Evolutionary conservation across 2,329 filamentous ascomycete genomes (phyloP).

Genomic region (Trichoderma semiorbis): DNA sequence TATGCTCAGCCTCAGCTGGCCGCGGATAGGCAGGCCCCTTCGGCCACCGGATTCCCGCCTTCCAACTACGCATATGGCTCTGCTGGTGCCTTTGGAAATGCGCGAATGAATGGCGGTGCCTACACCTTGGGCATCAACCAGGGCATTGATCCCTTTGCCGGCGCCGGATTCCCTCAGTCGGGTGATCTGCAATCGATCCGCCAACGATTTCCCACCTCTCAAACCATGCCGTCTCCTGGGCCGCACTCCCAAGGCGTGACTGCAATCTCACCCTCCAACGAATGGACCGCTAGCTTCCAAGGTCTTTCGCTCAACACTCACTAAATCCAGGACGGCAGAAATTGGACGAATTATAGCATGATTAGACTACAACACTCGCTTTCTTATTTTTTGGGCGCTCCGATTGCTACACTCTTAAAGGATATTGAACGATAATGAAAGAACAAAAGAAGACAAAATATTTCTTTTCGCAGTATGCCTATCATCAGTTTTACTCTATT

Average conservation of each 20-base stretch:
- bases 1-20: conserved; percentile 41
- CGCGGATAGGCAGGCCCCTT: conserved; percentile 40
- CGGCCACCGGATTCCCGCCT: conserved; percentile 35
- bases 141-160: conserved; percentile 30
- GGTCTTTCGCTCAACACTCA: conserved; percentile 68
- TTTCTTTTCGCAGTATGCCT: conserved; percentile 8
- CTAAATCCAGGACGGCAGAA: conserved; percentile 28
- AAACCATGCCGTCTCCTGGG: conserved; percentile 34
- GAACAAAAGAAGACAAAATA: conserved; percentile 18
- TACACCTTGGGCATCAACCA: conserved; percentile 31
- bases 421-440: conserved; percentile 12
- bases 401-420: not conserved
- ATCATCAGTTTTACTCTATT: not conserved
- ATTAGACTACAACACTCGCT: conserved; percentile 15
- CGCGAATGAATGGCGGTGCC: conserved; percentile 27
- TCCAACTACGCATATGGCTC: conserved; percentile 36
- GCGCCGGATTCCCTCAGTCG: conserved; percentile 33
- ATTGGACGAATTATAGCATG: conserved; percentile 3
- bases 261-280: conserved; percentile 45
- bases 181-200: conserved; percentile 47
- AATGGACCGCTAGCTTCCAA: conserved; percentile 65
- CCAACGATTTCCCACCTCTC: conserved; percentile 44
- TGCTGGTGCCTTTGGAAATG: conserved; percentile 33
- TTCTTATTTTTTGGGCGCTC: not conserved
- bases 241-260: conserved; percentile 39